phyloP scores from a whole-genome alignment of 345 rosid species.

The Trapa bicornis region DNA sequence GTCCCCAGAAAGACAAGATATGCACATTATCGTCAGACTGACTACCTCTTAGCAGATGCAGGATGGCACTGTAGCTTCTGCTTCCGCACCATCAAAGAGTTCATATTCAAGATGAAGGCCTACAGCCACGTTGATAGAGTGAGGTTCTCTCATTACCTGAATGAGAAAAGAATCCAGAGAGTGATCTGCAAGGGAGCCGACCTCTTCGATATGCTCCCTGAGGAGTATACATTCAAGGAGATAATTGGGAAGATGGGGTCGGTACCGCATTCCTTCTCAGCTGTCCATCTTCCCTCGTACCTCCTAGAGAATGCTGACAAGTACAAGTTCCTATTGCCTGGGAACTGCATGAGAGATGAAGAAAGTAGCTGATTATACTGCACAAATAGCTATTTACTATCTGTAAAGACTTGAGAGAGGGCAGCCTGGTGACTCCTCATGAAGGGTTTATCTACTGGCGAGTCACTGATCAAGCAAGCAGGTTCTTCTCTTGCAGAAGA shows the following conservation, averaged over 20 bases:
- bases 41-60: slow-evolving; percentile 42
- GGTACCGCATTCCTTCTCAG: slow-evolving; percentile 50
- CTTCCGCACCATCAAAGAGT: slow-evolving; percentile 42
- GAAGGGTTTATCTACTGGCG: slow-evolving; percentile 3
- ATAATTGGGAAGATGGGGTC: slow-evolving; percentile 62
- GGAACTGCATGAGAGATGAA: slow-evolving; percentile 41
- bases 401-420: background rate
- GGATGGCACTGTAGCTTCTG: slow-evolving; percentile 73
- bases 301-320: slow-evolving; percentile 44
- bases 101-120: slow-evolving; percentile 57
- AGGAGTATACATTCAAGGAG: slow-evolving; percentile 53
- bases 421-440: slow-evolving; percentile 6
- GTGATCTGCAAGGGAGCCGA: slow-evolving; percentile 53
- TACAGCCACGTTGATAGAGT: slow-evolving; percentile 53
- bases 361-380: slow-evolving; percentile 35
- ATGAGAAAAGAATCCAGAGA: slow-evolving; percentile 44
- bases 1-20: slow-evolving; percentile 37
- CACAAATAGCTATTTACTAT: background rate
- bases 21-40: slow-evolving; percentile 50
- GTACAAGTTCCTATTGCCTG: slow-evolving; percentile 49
- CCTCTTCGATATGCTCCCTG: slow-evolving; percentile 57
- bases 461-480: slow-evolving; percentile 3
- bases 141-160: slow-evolving; percentile 41
- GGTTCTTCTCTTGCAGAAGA: slow-evolving; percentile 8
- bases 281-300: slow-evolving; percentile 51